Percentiles rank a stretch among this genome's conserved stretches.
Conservation (phyloP, 2,329 filamentous ascomycete species). For the Cordyceps javanica region DNA sequence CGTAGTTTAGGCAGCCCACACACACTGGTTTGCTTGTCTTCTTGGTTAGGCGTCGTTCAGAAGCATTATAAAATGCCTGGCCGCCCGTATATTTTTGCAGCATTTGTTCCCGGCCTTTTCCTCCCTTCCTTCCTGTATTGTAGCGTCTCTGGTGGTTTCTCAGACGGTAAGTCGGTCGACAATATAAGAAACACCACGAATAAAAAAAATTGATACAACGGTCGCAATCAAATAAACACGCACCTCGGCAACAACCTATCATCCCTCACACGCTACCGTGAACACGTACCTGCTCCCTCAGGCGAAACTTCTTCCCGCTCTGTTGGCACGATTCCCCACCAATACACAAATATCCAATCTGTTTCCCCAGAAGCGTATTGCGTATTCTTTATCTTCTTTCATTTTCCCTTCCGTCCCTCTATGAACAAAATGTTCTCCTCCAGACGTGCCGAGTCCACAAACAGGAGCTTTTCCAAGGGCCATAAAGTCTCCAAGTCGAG, state of each 20-base stretch:
- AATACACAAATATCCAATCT: background rate
- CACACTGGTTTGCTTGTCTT: background rate
- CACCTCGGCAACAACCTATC: background rate
- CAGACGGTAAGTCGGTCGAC: conserved; percentile 2
- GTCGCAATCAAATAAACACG: background rate
- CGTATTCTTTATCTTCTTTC: background rate
- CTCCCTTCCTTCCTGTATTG: background rate
- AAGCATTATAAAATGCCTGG: conserved; percentile 4
- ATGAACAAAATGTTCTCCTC: conserved; percentile 37
- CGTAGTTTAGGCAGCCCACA: conserved; percentile 2
- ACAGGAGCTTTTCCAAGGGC: conserved; percentile 48
- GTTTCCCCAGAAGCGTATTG: background rate
- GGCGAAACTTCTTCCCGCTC: background rate
- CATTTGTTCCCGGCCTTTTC: background rate
- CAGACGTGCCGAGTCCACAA: conserved; percentile 38
- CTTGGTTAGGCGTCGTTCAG: background rate
- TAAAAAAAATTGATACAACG: background rate
- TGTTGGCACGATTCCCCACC: background rate
- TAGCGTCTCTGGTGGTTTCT: background rate
- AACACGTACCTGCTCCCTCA: background rate
- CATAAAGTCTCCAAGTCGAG: conserved; percentile 45
- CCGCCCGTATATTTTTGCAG: background rate
- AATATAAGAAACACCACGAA: background rate
- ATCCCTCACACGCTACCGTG: background rate
- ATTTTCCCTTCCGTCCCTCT: background rate